phyloP scores from a whole-genome alignment of 768 basidiomycete species.

The Macrolepiota albuminosa region DNA sequence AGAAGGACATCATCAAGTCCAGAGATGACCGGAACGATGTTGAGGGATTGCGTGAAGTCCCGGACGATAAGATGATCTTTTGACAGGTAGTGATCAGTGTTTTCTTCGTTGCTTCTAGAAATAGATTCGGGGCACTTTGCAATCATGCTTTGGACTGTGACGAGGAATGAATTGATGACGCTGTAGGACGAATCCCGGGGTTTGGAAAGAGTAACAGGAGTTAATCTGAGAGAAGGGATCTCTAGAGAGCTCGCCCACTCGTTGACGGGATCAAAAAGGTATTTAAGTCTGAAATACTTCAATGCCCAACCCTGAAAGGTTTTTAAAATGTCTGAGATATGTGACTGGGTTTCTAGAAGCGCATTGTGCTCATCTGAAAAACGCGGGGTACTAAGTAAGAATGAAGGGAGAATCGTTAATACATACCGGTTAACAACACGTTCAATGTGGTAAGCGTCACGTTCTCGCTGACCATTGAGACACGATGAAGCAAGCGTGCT shows the following conservation, averaged over 20 bases:
- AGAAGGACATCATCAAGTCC: constrained; percentile 36
- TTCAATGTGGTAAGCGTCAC: constrained; percentile 23
- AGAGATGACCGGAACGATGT: constrained; percentile 36
- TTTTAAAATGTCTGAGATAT: constrained; percentile 14
- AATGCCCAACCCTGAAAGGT: constrained; percentile 23
- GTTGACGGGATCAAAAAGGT: constrained; percentile 28
- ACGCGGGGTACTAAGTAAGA: neutral
- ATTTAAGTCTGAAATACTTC: constrained; percentile 21
- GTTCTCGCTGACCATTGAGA: constrained; percentile 14
- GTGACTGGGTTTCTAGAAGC: constrained; percentile 23
- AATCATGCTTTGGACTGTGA: constrained; percentile 60
- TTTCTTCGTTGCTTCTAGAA: constrained; percentile 21
- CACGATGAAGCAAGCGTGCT: constrained; percentile 19
- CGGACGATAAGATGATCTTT: constrained; percentile 40
- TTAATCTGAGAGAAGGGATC: constrained; percentile 9
- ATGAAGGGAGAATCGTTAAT: constrained; percentile 1
- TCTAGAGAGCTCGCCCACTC: constrained; percentile 27
- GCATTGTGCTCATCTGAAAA: constrained; percentile 31
- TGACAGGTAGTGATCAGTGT: constrained; percentile 49
- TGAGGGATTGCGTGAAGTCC: constrained; percentile 44
- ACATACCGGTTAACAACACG: constrained; percentile 33
- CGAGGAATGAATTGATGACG: constrained; percentile 59
- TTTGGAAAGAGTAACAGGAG: constrained; percentile 6
- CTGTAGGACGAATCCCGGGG: constrained; percentile 24
- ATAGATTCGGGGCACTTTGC: constrained; percentile 27